Evolutionary conservation across 352 stramenopile species (phyloP).

Genomic region (Phytophthora multivora): DNA sequence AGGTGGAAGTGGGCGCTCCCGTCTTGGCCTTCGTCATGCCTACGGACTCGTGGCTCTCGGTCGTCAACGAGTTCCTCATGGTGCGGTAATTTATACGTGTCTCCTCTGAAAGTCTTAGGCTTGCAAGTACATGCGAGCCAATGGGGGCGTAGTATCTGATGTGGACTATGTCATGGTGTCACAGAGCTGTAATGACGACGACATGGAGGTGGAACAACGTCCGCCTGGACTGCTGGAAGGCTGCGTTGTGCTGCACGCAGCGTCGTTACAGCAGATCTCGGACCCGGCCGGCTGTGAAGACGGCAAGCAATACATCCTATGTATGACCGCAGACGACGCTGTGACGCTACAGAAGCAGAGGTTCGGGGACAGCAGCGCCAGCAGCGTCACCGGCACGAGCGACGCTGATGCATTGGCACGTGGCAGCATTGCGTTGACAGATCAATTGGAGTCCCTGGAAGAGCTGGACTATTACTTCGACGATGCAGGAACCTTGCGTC

Average conservation of each 20-base stretch:
- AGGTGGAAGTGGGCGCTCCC: slow-evolving; percentile 30
- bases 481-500: slow-evolving; percentile 61
- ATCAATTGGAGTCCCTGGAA: slow-evolving; percentile 76
- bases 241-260: slow-evolving; percentile 64
- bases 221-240: slow-evolving; percentile 55
- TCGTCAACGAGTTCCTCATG: slow-evolving; percentile 87
- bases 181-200: slow-evolving; percentile 79
- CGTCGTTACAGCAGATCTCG: slow-evolving; percentile 47
- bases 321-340: slow-evolving; percentile 41
- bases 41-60: slow-evolving; percentile 58
- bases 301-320: slow-evolving; percentile 80
- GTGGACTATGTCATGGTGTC: not conserved
- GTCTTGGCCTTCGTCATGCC: slow-evolving; percentile 72
- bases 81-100: slow-evolving; percentile 27
- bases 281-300: slow-evolving; percentile 54
- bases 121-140: not conserved
- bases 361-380: slow-evolving; percentile 35
- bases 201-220: slow-evolving; percentile 67
- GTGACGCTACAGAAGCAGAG: slow-evolving; percentile 56
- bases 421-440: slow-evolving; percentile 54
- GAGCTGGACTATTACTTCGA: slow-evolving; percentile 86
- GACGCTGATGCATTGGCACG: slow-evolving; percentile 19
- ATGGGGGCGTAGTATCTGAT: too few species aligned
- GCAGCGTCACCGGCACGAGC: slow-evolving; percentile 12
- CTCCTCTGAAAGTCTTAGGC: slow-evolving; percentile 1